A percentile compares a stretch with the other conserved stretches of the same genome.
Evolutionary conservation across 2,329 filamentous ascomycete species (phyloP).

Genomic region (Fusarium tuaranense): DNA sequence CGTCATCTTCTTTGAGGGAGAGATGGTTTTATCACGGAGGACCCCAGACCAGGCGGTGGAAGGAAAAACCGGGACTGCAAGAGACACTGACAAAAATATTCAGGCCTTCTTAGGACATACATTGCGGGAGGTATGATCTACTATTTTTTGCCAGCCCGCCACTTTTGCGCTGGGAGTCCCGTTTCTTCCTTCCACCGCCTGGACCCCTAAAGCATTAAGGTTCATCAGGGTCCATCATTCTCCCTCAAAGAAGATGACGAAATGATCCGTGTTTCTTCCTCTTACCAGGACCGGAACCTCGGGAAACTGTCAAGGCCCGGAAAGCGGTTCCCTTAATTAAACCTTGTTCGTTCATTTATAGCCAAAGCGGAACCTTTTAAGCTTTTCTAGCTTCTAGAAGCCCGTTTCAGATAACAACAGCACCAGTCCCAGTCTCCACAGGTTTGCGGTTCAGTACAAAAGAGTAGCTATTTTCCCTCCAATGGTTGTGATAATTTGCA

Average conservation of each 20-base stretch:
- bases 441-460: not conserved
- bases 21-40: not conserved
- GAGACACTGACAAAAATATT: no score
- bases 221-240: no score
- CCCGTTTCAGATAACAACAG: conserved; percentile 24
- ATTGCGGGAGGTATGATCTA: no score
- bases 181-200: not conserved
- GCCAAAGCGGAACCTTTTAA: conserved; percentile 2
- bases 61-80: no score
- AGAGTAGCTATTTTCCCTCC: conserved; percentile 26
- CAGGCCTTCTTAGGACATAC: no score
- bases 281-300: conserved; percentile 13
- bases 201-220: no score
- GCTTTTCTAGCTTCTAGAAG: conserved; percentile 31
- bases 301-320: not conserved
- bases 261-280: conserved; percentile 15
- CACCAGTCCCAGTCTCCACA: not conserved
- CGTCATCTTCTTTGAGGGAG: not conserved
- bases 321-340: conserved; percentile 33
- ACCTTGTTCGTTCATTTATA: conserved; percentile 23
- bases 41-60: not conserved
- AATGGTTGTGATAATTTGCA: conserved; percentile 6
- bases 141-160: no score
- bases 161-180: no score
- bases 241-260: no score